phyloP scores from a whole-genome alignment of 805 yeast genomes.

The Lachancea waltii region DNA sequence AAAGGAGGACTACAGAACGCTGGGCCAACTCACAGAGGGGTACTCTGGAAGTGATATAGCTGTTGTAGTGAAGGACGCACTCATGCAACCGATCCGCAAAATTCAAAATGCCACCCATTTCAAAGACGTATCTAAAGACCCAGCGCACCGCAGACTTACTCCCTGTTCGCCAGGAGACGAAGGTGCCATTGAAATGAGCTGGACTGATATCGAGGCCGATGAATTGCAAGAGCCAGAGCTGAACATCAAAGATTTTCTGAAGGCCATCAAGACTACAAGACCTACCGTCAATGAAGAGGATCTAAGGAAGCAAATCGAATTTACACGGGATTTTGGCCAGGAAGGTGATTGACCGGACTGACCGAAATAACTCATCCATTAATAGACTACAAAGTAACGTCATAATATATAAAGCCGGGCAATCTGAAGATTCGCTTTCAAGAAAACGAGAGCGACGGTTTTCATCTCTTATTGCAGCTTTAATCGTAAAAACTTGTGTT shows the following conservation, averaged over 20 bases:
- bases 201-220: slow-evolving; percentile 89
- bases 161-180: slow-evolving; percentile 98
- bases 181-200: slow-evolving; percentile 80
- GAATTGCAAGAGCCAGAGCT: slow-evolving; percentile 86
- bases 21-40: slow-evolving; percentile 94
- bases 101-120: slow-evolving; percentile 96
- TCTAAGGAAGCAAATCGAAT: slow-evolving; percentile 72
- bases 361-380: slow-evolving; percentile 6
- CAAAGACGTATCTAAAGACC: slow-evolving; percentile 45
- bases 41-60: slow-evolving; percentile 97
- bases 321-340: slow-evolving; percentile 93
- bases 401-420: slow-evolving; percentile 1
- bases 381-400: slow-evolving; percentile 2
- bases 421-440: no score
- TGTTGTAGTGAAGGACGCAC: slow-evolving; percentile 92
- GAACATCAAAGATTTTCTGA: slow-evolving; percentile 85
- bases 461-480: not conserved
- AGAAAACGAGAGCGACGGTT: not conserved
- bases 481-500: slow-evolving; percentile 36
- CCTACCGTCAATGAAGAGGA: slow-evolving; percentile 92
- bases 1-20: slow-evolving; percentile 62
- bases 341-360: slow-evolving; percentile 67
- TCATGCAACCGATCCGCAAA: slow-evolving; percentile 96
- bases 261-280: slow-evolving; percentile 83
- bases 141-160: slow-evolving; percentile 44